These are phyloP conservation scores for Penicillium psychrosexuale DNA, from an alignment of 2,329 filamentous ascomycete species.

Conservation along the genomic window DNA sequence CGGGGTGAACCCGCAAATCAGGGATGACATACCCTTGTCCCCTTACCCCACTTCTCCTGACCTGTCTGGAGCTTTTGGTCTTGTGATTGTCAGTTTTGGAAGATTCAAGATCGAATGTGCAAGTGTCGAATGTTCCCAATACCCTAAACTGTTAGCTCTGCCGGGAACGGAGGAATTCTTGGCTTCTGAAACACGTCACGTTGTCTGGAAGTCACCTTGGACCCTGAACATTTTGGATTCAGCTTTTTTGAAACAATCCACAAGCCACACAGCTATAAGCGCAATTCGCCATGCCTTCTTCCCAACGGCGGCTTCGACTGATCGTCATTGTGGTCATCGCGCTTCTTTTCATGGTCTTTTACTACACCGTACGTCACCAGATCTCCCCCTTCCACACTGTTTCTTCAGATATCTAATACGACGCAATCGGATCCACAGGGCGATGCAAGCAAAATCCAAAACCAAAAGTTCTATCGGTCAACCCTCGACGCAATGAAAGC, in stretches of 20 bases:
- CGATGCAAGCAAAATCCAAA: conserved; percentile 40
- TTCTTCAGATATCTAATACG: background rate
- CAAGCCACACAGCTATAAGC: background rate
- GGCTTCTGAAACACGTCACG: conserved; percentile 2
- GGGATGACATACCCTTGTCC: conserved; percentile 4
- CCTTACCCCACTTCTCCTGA: conserved; percentile 15
- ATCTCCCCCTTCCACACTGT: background rate
- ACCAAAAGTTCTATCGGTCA: conserved; percentile 54
- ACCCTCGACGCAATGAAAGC: conserved; percentile 55
- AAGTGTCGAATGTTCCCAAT: background rate
- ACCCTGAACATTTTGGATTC: background rate
- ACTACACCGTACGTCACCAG: conserved; percentile 61
- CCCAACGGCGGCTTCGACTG: conserved; percentile 67
- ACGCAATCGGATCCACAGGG: conserved; percentile 27
- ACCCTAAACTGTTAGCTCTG: background rate
- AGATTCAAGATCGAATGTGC: background rate
- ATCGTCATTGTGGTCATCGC: conserved; percentile 63
- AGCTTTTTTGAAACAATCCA: background rate
- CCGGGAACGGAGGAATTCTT: conserved; percentile 1
- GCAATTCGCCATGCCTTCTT: conserved; percentile 61
- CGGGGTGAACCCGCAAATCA: conserved; percentile 5
- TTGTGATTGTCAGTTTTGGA: background rate
- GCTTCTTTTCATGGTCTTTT: conserved; percentile 65
- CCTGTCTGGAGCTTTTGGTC: background rate
- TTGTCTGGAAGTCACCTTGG: background rate